A percentile compares a stretch with the other conserved stretches of the same genome.
These are phyloP conservation scores for Babesia sp. DNA, from an alignment of 169 alveolate species.

Conservation along the genomic window DNA sequence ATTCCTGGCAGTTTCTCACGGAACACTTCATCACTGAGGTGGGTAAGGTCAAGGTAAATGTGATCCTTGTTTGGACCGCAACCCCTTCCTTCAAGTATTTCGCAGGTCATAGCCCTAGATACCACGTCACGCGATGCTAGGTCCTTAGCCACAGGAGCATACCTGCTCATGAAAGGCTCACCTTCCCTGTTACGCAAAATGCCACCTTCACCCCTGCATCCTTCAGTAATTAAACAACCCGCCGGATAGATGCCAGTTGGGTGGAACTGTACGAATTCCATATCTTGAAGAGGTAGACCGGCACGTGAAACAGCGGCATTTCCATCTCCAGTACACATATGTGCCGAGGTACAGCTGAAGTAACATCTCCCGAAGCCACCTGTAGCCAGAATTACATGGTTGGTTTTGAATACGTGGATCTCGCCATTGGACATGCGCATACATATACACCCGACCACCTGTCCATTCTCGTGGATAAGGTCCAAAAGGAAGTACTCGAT, in stretches of 20 bases:
- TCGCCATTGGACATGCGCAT: constrained; percentile 95
- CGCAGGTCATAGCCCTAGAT: constrained; percentile 95
- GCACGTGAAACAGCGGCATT: constrained; percentile 89
- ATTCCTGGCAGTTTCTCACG: constrained; percentile 95
- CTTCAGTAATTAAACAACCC: constrained; percentile 97
- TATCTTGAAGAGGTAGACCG: constrained; percentile 94
- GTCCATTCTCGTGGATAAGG: constrained; percentile 88
- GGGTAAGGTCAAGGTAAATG: constrained; percentile 91
- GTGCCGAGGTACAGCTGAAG: constrained; percentile 97
- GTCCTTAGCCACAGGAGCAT: constrained; percentile 96
- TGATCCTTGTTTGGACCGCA: constrained; percentile 94
- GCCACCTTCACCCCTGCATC: constrained; percentile 99
- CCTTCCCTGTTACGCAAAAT: constrained; percentile 95
- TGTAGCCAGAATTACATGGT: constrained; percentile 93
- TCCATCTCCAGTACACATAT: constrained; percentile 98
- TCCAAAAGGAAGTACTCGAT: constrained; percentile 96
- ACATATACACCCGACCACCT: constrained; percentile 91
- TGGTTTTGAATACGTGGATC: constrained; percentile 93
- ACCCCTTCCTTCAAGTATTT: constrained; percentile 95
- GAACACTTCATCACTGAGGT: constrained; percentile 90
- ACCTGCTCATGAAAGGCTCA: constrained; percentile 93
- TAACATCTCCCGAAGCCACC: constrained; percentile 98
- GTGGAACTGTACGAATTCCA: constrained; percentile 97
- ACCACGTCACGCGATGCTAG: constrained; percentile 98
- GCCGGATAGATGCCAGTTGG: constrained; percentile 97